Base-by-base conservation (phyloP, 805 yeast species). In the Cyberlindnera bimundalis region DNA sequence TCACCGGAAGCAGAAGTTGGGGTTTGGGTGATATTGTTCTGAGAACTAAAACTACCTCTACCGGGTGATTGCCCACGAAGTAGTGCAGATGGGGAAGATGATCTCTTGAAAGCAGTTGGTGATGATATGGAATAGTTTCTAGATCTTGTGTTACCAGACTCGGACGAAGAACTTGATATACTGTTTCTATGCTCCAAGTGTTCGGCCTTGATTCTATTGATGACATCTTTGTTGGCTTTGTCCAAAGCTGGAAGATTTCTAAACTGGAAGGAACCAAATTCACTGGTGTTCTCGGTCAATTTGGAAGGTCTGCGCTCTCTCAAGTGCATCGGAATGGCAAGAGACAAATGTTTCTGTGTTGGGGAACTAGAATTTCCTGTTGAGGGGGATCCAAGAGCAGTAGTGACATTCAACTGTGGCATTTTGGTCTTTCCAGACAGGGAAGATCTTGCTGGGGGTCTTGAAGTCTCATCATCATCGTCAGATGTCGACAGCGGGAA, bases 231-330 rank as follows among this genome's bases (percentile, higher is more conserved):
- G 58, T 93, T 93, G 8, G 96, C 97, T 53, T 84, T 85, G 52
- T 93, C 98, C 41, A 95, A 71, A 6, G 93, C 93, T 5, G 91
- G 81, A 47, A 93, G 66, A 59, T 93, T 93, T 50, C 96, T 73
- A 64, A 86, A 93, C 44, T 86, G 82, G 62, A 93, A 93, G 4
- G 93, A 82, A 0, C 99, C 99, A 73, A 93, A 93, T 54, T 91
- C 91, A 7, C 76, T 67, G 7, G 71, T 67, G 18, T 29, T 42
- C 14, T 83, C 91, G 37, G 82, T 83, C 45, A 87, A 61, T 50
- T 86, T 74, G 47, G 86, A 77, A 3, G 87, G 78, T 36, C 93
- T 68, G 42, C 91, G 71, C 49, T 86, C 96, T 35, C 86, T 69
- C 52, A 77, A 66, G 46, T 72, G 76, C 10, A 75, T 68, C 5